Conservation (phyloP, 192 early-diverging fungal species). For the Podila epicladia region DNA sequence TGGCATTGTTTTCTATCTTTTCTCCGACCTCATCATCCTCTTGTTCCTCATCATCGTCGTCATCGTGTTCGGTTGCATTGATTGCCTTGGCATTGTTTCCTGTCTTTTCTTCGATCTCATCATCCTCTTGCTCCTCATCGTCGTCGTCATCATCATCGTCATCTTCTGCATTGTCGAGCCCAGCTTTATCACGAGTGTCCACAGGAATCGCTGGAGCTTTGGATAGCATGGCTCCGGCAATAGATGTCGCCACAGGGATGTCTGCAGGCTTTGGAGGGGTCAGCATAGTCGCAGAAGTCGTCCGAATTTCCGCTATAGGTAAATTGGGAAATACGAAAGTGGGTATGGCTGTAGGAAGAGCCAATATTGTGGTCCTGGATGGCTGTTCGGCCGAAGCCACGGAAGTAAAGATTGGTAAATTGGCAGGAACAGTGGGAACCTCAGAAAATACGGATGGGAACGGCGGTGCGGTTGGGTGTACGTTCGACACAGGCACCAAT, state of each 20-base stretch:
- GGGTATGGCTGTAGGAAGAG: too few species aligned
- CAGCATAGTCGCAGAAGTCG: too few species aligned
- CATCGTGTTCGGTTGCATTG: not conserved
- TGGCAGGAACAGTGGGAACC: not conserved
- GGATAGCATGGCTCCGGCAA: too few species aligned
- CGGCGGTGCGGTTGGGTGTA: not conserved
- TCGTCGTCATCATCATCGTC: constrained; percentile 7
- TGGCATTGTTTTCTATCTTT: not conserved
- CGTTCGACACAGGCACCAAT: too few species aligned
- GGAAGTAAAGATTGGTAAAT: not conserved
- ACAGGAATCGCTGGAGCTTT: not conserved
- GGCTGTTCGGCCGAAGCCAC: too few species aligned
- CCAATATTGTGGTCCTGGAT: too few species aligned
- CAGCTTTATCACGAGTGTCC: not conserved
- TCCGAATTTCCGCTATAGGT: too few species aligned
- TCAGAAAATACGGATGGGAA: not conserved
- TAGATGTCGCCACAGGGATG: too few species aligned
- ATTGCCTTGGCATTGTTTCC: not conserved
- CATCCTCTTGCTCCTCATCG: constrained; percentile 2
- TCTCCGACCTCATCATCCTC: constrained; percentile 2
- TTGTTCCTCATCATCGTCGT: constrained; percentile 2
- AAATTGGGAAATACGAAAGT: too few species aligned
- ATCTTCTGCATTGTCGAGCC: constrained; percentile 6
- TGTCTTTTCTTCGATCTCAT: not conserved
- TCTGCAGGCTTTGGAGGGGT: too few species aligned